Percentiles rank a stretch among this genome's conserved stretches.
phyloP scores from a whole-genome alignment of 1,284 basidiomycete genomes.

The Ustilago esculenta region DNA sequence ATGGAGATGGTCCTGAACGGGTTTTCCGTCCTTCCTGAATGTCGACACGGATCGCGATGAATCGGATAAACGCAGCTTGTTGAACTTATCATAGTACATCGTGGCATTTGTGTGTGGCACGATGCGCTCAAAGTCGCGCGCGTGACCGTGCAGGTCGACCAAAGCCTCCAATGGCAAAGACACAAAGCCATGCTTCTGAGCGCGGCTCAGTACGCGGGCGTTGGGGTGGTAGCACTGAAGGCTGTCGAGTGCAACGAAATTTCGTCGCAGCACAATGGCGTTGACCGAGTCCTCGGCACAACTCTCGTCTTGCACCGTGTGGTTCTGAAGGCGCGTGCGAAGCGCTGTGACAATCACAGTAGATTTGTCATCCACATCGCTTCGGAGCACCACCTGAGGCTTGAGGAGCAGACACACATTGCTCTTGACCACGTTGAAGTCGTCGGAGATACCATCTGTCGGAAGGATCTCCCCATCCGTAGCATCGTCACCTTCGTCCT shows the following conservation, averaged over 20 bases:
- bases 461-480: conserved; percentile 30
- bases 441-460: conserved; percentile 66
- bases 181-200: conserved; percentile 65
- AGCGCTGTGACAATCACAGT: conserved; percentile 83
- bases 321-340: conserved; percentile 82
- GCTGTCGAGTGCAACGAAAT: conserved; percentile 78
- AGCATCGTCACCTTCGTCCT: conserved; percentile 3
- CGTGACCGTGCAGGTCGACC: conserved; percentile 42
- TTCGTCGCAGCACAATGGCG: conserved; percentile 84
- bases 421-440: conserved; percentile 71
- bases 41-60: conserved; percentile 72
- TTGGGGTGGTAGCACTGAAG: conserved; percentile 87
- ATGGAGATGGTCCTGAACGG: conserved; percentile 75
- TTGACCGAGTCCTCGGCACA: conserved; percentile 85
- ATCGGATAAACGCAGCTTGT: conserved; percentile 75
- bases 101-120: conserved; percentile 87
- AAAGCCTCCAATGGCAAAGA: conserved; percentile 84
- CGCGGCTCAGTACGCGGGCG: conserved; percentile 41
- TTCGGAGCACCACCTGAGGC: conserved; percentile 86
- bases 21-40: conserved; percentile 59
- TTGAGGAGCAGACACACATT: conserved; percentile 86
- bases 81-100: conserved; percentile 93
- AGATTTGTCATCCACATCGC: conserved; percentile 74
- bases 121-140: conserved; percentile 74
- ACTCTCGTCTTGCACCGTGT: conserved; percentile 80